Conservation (phyloP, 306 rosid genomes). For the Gleditsia sinensis region DNA sequence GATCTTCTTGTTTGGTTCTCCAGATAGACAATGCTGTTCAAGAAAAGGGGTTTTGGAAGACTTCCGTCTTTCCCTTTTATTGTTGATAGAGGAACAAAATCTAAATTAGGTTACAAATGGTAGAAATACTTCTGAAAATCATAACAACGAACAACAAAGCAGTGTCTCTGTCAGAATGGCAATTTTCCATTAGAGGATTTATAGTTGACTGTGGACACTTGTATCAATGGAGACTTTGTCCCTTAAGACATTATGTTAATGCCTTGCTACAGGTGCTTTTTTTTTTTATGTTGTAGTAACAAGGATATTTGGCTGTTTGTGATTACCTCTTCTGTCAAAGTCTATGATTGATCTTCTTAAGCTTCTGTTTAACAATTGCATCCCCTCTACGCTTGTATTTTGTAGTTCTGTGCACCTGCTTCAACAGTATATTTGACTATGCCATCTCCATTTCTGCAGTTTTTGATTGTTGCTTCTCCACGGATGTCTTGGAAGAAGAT, state of each 20-base stretch:
- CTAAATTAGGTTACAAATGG: not conserved
- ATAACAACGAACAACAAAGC: not conserved
- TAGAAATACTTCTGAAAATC: not conserved
- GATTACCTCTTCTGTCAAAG: not conserved
- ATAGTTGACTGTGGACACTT: conserved; percentile 5
- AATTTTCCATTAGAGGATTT: not conserved
- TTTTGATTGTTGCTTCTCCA: conserved; percentile 97
- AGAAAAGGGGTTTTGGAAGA: no score
- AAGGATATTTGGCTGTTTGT: conserved; percentile 13
- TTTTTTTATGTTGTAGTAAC: not conserved
- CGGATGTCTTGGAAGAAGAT: conserved; percentile 84
- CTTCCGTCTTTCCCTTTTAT: not conserved
- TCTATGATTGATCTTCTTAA: conserved; percentile 9
- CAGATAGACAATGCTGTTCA: not conserved
- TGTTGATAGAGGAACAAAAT: not conserved
- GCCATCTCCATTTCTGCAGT: conserved; percentile 49
- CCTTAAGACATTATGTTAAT: conserved; percentile 13
- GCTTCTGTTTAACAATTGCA: not conserved
- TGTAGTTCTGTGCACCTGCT: not conserved
- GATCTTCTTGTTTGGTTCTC: not conserved
- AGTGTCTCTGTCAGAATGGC: not conserved
- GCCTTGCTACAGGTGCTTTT: conserved; percentile 5
- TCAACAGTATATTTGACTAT: conserved; percentile 12
- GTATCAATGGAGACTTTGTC: conserved; percentile 7
- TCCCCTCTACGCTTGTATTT: not conserved